A percentile compares a stretch with the other conserved stretches of the same genome.
These are phyloP conservation scores for Fusarium sp. DNA, from an alignment of 2,329 filamentous ascomycete species.

Conservation along the genomic window DNA sequence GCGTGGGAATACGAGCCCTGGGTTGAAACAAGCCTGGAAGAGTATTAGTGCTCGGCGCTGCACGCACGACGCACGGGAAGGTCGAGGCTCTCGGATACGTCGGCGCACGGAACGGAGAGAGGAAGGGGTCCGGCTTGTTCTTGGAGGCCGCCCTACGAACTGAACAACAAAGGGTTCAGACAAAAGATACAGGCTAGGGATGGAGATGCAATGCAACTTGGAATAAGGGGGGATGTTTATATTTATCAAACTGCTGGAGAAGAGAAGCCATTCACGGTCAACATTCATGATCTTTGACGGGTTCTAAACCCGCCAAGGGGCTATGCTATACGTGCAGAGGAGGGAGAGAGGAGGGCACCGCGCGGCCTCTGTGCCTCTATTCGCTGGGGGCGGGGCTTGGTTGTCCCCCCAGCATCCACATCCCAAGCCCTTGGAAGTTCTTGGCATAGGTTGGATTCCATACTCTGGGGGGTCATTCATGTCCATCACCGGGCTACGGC, in stretches of 20 bases:
- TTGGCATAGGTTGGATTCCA: conserved; percentile 10
- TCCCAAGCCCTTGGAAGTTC: conserved; percentile 20
- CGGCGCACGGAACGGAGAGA: background rate
- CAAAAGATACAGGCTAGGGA: background rate
- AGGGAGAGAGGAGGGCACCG: conserved; percentile 1
- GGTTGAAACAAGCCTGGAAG: background rate
- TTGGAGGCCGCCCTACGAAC: conserved; percentile 3
- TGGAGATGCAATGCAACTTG: background rate
- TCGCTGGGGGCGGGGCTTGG: conserved; percentile 30
- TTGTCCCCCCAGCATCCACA: conserved; percentile 33
- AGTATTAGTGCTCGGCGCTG: background rate
- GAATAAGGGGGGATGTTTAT: background rate
- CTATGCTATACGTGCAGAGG: conserved; percentile 14
- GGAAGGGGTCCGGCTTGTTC: background rate
- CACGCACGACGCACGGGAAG: background rate
- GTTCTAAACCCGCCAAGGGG: conserved; percentile 11
- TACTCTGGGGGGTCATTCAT: background rate
- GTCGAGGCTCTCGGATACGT: conserved; percentile 11
- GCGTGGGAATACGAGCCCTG: background rate
- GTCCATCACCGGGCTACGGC: conserved; percentile 2
- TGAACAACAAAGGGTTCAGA: background rate
- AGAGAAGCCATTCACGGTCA: background rate
- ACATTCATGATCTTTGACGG: background rate
- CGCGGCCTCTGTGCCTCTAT: conserved; percentile 30
- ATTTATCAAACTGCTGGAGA: background rate